Evolutionary conservation across 2,329 filamentous ascomycete genomes (phyloP).

Genomic region (Monosporascus sp.): DNA sequence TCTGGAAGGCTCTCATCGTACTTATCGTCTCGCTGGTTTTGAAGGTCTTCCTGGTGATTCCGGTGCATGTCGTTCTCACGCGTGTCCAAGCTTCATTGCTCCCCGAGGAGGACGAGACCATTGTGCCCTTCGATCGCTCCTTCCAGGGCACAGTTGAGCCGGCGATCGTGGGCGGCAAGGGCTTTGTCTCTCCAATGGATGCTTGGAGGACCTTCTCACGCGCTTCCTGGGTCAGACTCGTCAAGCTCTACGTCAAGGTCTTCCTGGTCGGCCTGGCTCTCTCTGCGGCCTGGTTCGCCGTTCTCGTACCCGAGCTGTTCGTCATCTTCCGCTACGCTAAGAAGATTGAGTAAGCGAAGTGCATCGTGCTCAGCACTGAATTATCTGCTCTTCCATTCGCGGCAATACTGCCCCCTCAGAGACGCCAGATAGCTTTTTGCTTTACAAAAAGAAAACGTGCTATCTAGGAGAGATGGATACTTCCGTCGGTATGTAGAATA

Average conservation of each 20-base stretch:
- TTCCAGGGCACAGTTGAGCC: conserved; percentile 73
- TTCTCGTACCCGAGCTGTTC: conserved; percentile 48
- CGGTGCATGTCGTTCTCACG: conserved; percentile 68
- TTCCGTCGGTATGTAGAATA: too few relatives aligned
- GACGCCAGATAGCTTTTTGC: too few relatives aligned
- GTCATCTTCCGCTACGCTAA: conserved; percentile 30
- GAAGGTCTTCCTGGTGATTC: conserved; percentile 63
- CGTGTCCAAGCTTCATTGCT: conserved; percentile 86
- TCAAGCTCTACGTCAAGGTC: conserved; percentile 72
- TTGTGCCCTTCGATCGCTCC: conserved; percentile 85
- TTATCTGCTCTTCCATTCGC: too few relatives aligned
- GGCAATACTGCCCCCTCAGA: too few relatives aligned
- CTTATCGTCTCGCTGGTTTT: conserved; percentile 41
- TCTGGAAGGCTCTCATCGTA: conserved; percentile 43
- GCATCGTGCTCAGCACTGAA: too few relatives aligned
- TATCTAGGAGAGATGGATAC: too few relatives aligned
- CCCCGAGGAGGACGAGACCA: conserved; percentile 71
- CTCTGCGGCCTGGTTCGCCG: conserved; percentile 38
- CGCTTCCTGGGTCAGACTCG: conserved; percentile 64
- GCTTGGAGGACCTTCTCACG: conserved; percentile 76
- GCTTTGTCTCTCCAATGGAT: conserved; percentile 65
- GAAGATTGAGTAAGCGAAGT: conserved; percentile 12
- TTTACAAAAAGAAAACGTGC: too few relatives aligned
- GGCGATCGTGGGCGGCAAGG: conserved; percentile 66
- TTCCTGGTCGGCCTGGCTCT: conserved; percentile 48